Evolutionary conservation across 345 rosid genomes (phyloP).

Genomic region (Eucalyptus erythrocorys): DNA sequence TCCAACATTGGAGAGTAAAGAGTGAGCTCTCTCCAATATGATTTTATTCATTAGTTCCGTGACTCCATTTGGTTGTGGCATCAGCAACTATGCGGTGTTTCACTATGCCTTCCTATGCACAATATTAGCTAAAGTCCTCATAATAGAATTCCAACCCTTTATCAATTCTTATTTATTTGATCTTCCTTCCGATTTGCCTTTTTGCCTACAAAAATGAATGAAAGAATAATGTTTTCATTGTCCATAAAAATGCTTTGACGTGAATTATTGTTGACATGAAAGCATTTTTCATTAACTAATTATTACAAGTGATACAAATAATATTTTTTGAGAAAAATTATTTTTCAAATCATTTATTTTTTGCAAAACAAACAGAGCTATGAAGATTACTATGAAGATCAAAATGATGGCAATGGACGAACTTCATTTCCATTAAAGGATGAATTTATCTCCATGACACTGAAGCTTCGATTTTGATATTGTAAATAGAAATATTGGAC

Average conservation of each 20-base stretch:
- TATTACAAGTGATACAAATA: not conserved
- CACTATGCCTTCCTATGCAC: not conserved
- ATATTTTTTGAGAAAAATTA: too few relatives aligned
- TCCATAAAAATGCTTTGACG: not conserved
- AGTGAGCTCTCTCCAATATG: not conserved
- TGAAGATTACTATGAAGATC: not conserved
- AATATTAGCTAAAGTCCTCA: not conserved
- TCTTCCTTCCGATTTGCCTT: not conserved
- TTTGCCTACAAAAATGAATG: not conserved
- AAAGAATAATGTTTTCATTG: not conserved
- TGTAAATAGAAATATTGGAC: not conserved
- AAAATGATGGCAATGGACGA: not conserved
- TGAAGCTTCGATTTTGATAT: not conserved
- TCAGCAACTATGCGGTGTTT: rapidly evolving
- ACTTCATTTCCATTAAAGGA: not conserved
- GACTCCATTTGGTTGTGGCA: not conserved
- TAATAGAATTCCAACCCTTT: not conserved
- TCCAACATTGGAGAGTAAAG: not conserved
- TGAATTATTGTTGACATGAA: too few relatives aligned
- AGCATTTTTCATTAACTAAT: too few relatives aligned
- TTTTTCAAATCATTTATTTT: too few relatives aligned
- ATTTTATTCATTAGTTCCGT: too few relatives aligned
- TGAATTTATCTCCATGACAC: not conserved
- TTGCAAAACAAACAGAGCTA: rapidly evolving
- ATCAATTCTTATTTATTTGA: not conserved